Evolutionary conservation across 305 asterid species (phyloP).

Genomic region (Nicotiana rustica): DNA sequence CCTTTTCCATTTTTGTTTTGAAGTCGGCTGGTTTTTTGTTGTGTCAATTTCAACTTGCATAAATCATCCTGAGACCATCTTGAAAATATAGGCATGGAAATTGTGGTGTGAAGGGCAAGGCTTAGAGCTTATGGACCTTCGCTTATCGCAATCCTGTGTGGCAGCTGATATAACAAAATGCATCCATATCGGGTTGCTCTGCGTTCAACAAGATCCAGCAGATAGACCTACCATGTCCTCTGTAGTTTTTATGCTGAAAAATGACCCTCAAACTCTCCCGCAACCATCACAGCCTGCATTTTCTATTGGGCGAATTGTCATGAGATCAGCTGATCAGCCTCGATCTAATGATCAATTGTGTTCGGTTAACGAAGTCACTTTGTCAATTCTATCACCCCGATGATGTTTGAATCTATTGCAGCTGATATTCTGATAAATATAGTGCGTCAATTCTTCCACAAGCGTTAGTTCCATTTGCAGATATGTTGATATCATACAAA

Average conservation of each 20-base stretch:
- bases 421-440: neutral
- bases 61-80: neutral
- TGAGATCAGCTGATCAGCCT: neutral
- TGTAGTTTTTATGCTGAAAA: conserved; percentile 16
- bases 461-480: neutral
- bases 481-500: neutral
- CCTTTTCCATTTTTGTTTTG: neutral
- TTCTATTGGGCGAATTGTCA: neutral
- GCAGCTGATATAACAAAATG: conserved; percentile 16
- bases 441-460: neutral
- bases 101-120: conserved; percentile 25
- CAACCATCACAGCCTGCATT: conserved; percentile 33
- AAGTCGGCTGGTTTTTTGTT: neutral
- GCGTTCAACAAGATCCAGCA: conserved; percentile 33
- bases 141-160: neutral
- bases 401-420: neutral
- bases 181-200: conserved; percentile 22
- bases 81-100: conserved; percentile 25
- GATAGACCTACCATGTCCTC: conserved; percentile 33
- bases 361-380: neutral
- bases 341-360: neutral
- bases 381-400: neutral
- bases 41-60: neutral
- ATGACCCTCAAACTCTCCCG: neutral
- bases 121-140: conserved; percentile 17